These are phyloP conservation scores for Fraxinus latifolia DNA, from an alignment of 305 asterid species.

Conservation along the genomic window DNA sequence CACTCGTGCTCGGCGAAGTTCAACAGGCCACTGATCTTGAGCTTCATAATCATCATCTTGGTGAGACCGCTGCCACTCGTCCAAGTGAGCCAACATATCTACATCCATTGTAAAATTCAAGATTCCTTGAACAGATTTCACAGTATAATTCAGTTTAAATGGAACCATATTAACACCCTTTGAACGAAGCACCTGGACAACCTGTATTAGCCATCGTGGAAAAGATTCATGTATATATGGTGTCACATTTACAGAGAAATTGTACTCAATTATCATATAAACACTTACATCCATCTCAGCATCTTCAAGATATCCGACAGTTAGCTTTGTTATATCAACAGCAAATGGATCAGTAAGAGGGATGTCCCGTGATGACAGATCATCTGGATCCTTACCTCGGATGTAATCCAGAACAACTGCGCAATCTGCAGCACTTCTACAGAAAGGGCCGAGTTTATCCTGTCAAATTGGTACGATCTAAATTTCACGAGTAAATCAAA, in stretches of 20 bases:
- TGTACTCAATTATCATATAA: background rate
- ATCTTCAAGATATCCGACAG: slow-evolving; percentile 87
- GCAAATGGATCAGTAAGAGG: slow-evolving; percentile 67
- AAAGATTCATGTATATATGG: background rate
- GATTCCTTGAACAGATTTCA: slow-evolving; percentile 85
- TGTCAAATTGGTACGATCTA: slow-evolving; percentile 24
- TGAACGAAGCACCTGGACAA: slow-evolving; percentile 62
- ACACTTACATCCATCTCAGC: slow-evolving; percentile 79
- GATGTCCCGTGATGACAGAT: slow-evolving; percentile 71
- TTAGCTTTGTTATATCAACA: slow-evolving; percentile 65
- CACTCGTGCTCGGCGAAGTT: slow-evolving; percentile 83
- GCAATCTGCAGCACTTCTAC: slow-evolving; percentile 80
- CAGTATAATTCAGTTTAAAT: slow-evolving; percentile 70
- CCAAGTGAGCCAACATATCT: slow-evolving; percentile 87
- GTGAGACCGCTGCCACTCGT: slow-evolving; percentile 80
- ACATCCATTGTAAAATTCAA: slow-evolving; percentile 89
- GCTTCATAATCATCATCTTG: slow-evolving; percentile 81
- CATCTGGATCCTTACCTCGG: slow-evolving; percentile 77
- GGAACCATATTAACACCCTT: slow-evolving; percentile 78
- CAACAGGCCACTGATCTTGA: slow-evolving; percentile 95
- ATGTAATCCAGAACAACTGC: slow-evolving; percentile 58
- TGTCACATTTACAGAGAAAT: background rate
- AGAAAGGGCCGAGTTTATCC: slow-evolving; percentile 94
- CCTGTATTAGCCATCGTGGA: slow-evolving; percentile 37
- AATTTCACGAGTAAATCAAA: background rate